These are phyloP conservation scores for Talaromyces thailandensis DNA, from an alignment of 495 filamentous ascomycete genomes.

Conservation along the genomic window DNA sequence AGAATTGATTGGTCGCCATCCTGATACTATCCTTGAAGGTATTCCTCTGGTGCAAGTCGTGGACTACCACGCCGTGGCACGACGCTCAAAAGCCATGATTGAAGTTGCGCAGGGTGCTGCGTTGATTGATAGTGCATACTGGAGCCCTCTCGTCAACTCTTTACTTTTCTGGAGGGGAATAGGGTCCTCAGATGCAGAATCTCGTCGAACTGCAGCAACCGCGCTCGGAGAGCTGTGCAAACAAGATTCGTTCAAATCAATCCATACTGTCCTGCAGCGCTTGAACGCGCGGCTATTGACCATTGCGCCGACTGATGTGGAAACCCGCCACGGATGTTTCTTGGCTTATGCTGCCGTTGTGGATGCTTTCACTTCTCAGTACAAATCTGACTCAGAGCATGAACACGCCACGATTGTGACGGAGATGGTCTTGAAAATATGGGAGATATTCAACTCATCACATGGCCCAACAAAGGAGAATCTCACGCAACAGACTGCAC, in stretches of 20 bases:
- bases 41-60: constrained; percentile 81
- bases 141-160: constrained; percentile 55
- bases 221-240: constrained; percentile 54
- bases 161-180: constrained; percentile 85
- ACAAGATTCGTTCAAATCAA: constrained; percentile 20
- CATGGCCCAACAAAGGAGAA: constrained; percentile 31
- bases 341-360: constrained; percentile 45
- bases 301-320: constrained; percentile 50
- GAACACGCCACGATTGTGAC: background rate
- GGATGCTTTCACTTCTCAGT: constrained; percentile 18
- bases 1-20: constrained; percentile 88
- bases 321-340: constrained; percentile 59
- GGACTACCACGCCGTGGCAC: constrained; percentile 86
- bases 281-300: constrained; percentile 34
- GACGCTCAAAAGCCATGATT: constrained; percentile 70
- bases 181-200: constrained; percentile 61
- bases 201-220: constrained; percentile 60
- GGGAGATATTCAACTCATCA: constrained; percentile 31
- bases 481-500: constrained; percentile 40
- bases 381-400: background rate
- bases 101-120: constrained; percentile 63
- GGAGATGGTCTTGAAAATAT: constrained; percentile 19
- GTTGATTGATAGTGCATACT: constrained; percentile 56
- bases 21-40: constrained; percentile 68
- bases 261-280: constrained; percentile 24